A percentile compares a stretch with the other conserved stretches of the same genome.
Evolutionary conservation across 2,329 filamentous ascomycete species (phyloP).

Genomic region (Aspergillus sp.): DNA sequence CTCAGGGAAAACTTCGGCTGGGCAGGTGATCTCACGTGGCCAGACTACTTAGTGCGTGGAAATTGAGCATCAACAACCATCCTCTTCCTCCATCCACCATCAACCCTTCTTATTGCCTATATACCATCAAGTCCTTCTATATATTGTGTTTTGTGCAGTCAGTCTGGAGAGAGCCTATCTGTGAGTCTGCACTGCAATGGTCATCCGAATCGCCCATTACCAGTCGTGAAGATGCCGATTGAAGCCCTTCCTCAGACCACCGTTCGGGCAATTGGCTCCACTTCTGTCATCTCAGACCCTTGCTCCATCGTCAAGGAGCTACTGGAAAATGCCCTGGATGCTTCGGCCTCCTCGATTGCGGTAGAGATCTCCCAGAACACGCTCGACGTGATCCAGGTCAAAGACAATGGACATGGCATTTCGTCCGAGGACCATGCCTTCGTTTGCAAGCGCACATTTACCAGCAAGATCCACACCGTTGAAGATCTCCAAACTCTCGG

Average conservation of each 20-base stretch:
- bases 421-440: slow-evolving; percentile 44
- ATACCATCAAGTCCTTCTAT: slow-evolving; percentile 1
- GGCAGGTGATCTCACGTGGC: slow-evolving; percentile 1
- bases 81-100: not conserved
- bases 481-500: slow-evolving; percentile 48
- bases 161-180: no score
- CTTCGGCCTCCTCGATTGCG: slow-evolving; percentile 47
- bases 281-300: slow-evolving; percentile 48
- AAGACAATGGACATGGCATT: slow-evolving; percentile 56
- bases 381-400: slow-evolving; percentile 53
- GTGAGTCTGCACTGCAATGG: slow-evolving; percentile 1
- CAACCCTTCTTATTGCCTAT: not conserved
- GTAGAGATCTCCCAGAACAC: slow-evolving; percentile 52
- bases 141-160: not conserved
- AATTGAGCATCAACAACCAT: not conserved
- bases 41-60: slow-evolving; percentile 1
- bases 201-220: slow-evolving; percentile 1
- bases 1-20: no score
- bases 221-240: slow-evolving; percentile 34
- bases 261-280: slow-evolving; percentile 46
- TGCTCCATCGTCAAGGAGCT: slow-evolving; percentile 55
- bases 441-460: slow-evolving; percentile 50
- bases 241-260: slow-evolving; percentile 32
- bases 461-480: slow-evolving; percentile 53
- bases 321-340: slow-evolving; percentile 59